phyloP scores from a whole-genome alignment of 805 yeast genomes.

The Pichia rugopelliculosa region DNA sequence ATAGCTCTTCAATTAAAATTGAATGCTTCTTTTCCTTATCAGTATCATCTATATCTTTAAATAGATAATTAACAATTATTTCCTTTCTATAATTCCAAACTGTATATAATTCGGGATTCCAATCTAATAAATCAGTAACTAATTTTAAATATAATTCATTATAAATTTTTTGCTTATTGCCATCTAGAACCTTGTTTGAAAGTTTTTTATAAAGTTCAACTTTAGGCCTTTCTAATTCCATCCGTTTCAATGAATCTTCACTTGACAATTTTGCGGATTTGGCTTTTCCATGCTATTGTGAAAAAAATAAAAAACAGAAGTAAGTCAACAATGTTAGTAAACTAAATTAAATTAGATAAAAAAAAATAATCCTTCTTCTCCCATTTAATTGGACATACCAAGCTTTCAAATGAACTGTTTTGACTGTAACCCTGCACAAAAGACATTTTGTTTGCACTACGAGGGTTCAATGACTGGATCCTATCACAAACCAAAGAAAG shows the following conservation, averaged over 20 bases:
- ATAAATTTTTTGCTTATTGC: constrained; percentile 25
- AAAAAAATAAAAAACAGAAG: background rate
- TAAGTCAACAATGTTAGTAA: constrained; percentile 4
- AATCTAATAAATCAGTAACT: constrained; percentile 50
- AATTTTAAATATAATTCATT: constrained; percentile 36
- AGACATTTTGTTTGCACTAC: constrained; percentile 6
- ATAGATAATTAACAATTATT: constrained; percentile 35
- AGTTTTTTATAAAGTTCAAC: constrained; percentile 48
- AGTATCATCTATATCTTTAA: constrained; percentile 13
- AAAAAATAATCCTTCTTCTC: background rate
- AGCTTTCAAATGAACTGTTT: constrained; percentile 13
- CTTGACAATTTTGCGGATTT: constrained; percentile 43
- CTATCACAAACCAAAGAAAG: too few relatives aligned
- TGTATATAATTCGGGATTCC: constrained; percentile 84
- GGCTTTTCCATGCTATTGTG: constrained; percentile 58
- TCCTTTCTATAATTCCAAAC: constrained; percentile 88
- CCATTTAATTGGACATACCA: constrained; percentile 7
- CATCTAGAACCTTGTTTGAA: constrained; percentile 35
- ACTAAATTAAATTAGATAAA: background rate
- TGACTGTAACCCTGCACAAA: constrained; percentile 14
- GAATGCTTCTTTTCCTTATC: constrained; percentile 20
- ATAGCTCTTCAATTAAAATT: constrained; percentile 49
- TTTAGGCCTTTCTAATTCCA: constrained; percentile 51
- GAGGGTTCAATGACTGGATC: too few relatives aligned
- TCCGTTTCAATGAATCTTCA: constrained; percentile 47